Percentiles rank a stretch among this genome's conserved stretches.
phyloP scores from a whole-genome alignment of 164 flowering plant genomes.

The Nymphaea thermarum region DNA sequence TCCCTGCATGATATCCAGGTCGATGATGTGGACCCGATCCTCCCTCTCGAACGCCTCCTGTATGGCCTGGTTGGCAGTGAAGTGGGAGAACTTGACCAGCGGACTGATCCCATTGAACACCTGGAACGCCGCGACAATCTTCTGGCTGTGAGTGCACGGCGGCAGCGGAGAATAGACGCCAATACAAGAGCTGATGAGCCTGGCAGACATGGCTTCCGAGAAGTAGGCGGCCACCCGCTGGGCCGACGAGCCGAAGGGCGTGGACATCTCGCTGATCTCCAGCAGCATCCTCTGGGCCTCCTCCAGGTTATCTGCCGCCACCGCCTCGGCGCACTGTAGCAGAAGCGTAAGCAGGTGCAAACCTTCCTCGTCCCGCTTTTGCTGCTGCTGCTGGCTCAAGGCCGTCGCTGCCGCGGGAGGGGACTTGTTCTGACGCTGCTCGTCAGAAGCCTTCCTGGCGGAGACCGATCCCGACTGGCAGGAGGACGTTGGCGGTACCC shows the following conservation, averaged over 20 bases:
- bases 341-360: slow-evolving; percentile 78
- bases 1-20: slow-evolving; percentile 97
- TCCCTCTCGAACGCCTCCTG: slow-evolving; percentile 95
- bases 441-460: neutral
- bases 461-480: neutral
- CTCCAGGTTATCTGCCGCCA: slow-evolving; percentile 62
- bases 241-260: slow-evolving; percentile 91
- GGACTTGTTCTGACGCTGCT: neutral
- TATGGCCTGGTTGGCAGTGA: slow-evolving; percentile 94
- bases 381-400: slow-evolving; percentile 29
- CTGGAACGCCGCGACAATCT: slow-evolving; percentile 77
- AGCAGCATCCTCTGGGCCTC: slow-evolving; percentile 74
- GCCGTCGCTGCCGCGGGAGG: neutral
- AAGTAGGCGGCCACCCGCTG: slow-evolving; percentile 96
- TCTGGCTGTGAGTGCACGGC: slow-evolving; percentile 34
- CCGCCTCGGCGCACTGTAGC: slow-evolving; percentile 91
- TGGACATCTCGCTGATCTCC: slow-evolving; percentile 75
- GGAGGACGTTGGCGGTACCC: neutral
- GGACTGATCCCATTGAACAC: slow-evolving; percentile 98
- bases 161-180: slow-evolving; percentile 62
- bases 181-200: slow-evolving; percentile 68
- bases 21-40: slow-evolving; percentile 90
- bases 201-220: slow-evolving; percentile 91
- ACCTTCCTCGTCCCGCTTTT: slow-evolving; percentile 79
- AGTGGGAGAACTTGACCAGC: slow-evolving; percentile 89